These are phyloP conservation scores for Argentina anserina DNA, from an alignment of 306 rosid species.

Conservation along the genomic window DNA sequence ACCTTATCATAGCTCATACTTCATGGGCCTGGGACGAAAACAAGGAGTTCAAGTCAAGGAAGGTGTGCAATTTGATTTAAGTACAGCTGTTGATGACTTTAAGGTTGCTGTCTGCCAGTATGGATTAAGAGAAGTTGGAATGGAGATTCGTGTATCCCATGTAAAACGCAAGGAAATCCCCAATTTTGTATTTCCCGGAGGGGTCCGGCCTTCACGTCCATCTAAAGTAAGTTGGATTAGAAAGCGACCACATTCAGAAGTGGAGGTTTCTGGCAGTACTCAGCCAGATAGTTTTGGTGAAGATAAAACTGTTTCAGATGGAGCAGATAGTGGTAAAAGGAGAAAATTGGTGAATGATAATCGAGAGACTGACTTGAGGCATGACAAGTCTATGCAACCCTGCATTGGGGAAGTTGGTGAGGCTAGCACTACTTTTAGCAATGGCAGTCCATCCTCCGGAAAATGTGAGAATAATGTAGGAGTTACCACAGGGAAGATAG, in stretches of 20 bases:
- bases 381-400: constrained; percentile 34
- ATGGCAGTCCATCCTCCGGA: constrained; percentile 38
- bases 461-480: constrained; percentile 25
- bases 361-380: constrained; percentile 36
- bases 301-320: constrained; percentile 38
- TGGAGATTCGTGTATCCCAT: constrained; percentile 72
- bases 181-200: constrained; percentile 75
- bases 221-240: constrained; percentile 56
- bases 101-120: constrained; percentile 62
- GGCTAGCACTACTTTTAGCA: constrained; percentile 40
- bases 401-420: constrained; percentile 41
- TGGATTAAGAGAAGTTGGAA: constrained; percentile 60
- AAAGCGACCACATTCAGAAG: constrained; percentile 50
- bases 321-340: constrained; percentile 49
- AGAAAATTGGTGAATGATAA: constrained; percentile 58
- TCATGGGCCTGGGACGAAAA: constrained; percentile 91
- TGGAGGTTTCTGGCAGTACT: constrained; percentile 47
- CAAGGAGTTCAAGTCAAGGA: constrained; percentile 69
- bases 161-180: constrained; percentile 76
- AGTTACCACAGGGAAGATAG: constrained; percentile 23
- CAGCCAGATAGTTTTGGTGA: constrained; percentile 45
- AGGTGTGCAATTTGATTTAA: constrained; percentile 77
- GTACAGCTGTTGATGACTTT: constrained; percentile 70
- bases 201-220: constrained; percentile 56
- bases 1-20: constrained; percentile 71